These are phyloP conservation scores for Leptoxyphium fumago DNA, from an alignment of 2,329 filamentous ascomycete species.

Conservation along the genomic window DNA sequence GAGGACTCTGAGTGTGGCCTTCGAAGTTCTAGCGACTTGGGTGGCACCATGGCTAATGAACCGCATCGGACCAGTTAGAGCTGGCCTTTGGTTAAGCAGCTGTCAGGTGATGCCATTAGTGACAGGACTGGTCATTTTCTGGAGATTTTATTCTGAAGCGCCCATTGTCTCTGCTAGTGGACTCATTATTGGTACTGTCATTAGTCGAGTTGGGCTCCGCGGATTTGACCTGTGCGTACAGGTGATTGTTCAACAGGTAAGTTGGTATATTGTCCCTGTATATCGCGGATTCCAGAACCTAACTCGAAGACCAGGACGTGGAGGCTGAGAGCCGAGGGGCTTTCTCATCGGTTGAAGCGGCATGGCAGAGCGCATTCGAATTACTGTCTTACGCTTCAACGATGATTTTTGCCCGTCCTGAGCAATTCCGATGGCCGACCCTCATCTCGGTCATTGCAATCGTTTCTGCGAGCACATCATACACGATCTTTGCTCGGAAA, in stretches of 20 bases:
- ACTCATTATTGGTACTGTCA: slow-evolving; percentile 25
- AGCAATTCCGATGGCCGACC: slow-evolving; percentile 50
- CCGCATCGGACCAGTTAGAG: slow-evolving; percentile 37
- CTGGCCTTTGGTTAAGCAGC: slow-evolving; percentile 55
- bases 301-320: slow-evolving; percentile 16
- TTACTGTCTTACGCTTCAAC: slow-evolving; percentile 51
- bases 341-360: slow-evolving; percentile 55
- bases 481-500: slow-evolving; percentile 41
- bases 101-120: slow-evolving; percentile 48
- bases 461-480: slow-evolving; percentile 33
- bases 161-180: slow-evolving; percentile 7
- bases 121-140: slow-evolving; percentile 24
- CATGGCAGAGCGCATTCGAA: slow-evolving; percentile 56
- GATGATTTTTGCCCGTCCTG: slow-evolving; percentile 46
- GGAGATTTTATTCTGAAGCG: slow-evolving; percentile 6
- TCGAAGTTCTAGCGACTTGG: slow-evolving; percentile 49
- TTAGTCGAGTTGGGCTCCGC: slow-evolving; percentile 31
- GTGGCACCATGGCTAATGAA: slow-evolving; percentile 41
- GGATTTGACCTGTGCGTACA: slow-evolving; percentile 34
- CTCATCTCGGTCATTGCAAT: slow-evolving; percentile 43
- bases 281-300: neutral
- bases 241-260: slow-evolving; percentile 30
- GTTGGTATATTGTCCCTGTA: neutral
- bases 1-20: slow-evolving; percentile 36
- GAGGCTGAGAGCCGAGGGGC: slow-evolving; percentile 37